Base-by-base conservation (phyloP, 768 basidiomycete genomes). In the Amanita rubescens region DNA sequence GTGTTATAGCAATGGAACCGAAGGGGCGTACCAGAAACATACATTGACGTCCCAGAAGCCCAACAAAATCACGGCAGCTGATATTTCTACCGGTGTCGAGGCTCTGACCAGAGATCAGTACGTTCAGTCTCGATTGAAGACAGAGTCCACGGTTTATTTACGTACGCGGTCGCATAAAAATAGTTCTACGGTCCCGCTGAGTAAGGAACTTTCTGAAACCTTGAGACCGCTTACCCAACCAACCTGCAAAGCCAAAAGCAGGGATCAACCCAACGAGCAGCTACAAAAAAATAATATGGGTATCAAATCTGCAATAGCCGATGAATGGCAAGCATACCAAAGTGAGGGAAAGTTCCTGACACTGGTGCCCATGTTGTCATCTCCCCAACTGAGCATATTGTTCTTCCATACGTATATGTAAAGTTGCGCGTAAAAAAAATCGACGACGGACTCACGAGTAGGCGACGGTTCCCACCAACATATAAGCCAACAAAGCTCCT, bases 341-440 rank as follows among this genome's bases (percentile, higher is more conserved):
- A 88, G 66, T 87, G 84, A 17, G 85, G 84, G 63, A 87, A 89
- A 0, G 85, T 83, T 15, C 88, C 88, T 3, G 87, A 85, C 45
- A 89, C 81, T 2, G 87, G 87, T 1, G 85, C 87, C 67, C 80
- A 79, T 3, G 84, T 80, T 15, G 86, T 85, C 86, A 90, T 85
- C 68, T 90, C 88, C 30, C 81, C 86, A 14, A 88, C 64, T 2
- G 81, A 78, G 59, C 84, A 84, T 11, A 88, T 67, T 4, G 82
- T 78, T 5, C 79, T 81, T 49, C 7, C 35, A 27, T 42, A 45
- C 43, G 47, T 35, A 25, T 44, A 5, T 12, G 20, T 12, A 11
- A 37, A 24, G 30, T 42, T 20, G n/a, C n/a, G n/a, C n/a, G n/a
- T 7, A 8, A 19, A 17, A 30, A 5, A 14, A 56, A 32, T 32